Conservation (phyloP, 1,139 yeast genomes). For the Saccharomyces pastorianus region DNA sequence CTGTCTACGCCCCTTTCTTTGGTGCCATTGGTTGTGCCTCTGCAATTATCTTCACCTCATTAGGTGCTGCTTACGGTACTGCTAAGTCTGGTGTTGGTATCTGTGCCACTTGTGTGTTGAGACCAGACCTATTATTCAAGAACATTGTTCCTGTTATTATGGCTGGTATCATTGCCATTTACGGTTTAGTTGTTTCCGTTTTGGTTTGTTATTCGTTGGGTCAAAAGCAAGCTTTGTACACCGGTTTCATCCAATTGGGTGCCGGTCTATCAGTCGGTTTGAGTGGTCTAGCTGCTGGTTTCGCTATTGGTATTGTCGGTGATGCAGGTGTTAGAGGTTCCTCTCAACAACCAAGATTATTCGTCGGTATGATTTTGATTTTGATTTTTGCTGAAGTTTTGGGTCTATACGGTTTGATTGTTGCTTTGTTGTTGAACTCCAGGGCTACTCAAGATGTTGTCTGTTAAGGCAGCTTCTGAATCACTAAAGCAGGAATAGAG, state of each 20-base stretch:
- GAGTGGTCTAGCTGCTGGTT: constrained; percentile 96
- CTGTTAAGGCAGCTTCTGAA: constrained; percentile 42
- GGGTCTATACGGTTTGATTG: constrained; percentile 95
- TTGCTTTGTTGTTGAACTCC: constrained; percentile 92
- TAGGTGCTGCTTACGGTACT: constrained; percentile 99
- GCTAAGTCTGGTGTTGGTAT: constrained; percentile 99
- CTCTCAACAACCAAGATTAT: constrained; percentile 92
- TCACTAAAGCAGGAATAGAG: neutral
- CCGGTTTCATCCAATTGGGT: constrained; percentile 97
- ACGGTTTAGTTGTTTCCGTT: constrained; percentile 95
- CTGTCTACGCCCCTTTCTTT: constrained; percentile 62
- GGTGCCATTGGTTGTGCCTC: constrained; percentile 99
- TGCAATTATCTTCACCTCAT: constrained; percentile 95
- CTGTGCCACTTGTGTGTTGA: constrained; percentile 93
- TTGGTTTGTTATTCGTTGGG: constrained; percentile 84
- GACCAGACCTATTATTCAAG: constrained; percentile 90
- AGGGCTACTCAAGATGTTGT: constrained; percentile 88
- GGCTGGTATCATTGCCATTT: constrained; percentile 99
- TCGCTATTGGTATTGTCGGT: constrained; percentile 97
- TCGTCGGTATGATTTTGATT: constrained; percentile 94
- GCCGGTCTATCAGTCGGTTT: constrained; percentile 97
- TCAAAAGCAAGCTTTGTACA: constrained; percentile 87
- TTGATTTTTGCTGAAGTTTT: constrained; percentile 98
- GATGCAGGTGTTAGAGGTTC: constrained; percentile 98
- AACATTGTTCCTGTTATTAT: constrained; percentile 93